These are phyloP conservation scores for Mortierella hygrophila DNA, from an alignment of 192 early-diverging fungal genomes.

Conservation along the genomic window DNA sequence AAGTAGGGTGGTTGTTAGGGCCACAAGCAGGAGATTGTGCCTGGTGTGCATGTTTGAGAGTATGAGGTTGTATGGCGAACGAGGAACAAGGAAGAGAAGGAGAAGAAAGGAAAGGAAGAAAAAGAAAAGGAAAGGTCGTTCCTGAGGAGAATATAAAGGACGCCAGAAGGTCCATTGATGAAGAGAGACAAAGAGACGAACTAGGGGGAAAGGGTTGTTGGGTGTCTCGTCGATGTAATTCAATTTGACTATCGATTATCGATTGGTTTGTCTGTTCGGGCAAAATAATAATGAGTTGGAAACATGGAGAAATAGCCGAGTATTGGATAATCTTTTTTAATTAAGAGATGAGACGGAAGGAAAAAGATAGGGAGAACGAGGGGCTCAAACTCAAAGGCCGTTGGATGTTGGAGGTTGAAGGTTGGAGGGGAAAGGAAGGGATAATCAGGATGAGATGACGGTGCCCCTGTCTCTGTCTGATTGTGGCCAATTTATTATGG, in stretches of 20 bases:
- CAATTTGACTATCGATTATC: not conserved
- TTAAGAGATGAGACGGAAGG: not conserved
- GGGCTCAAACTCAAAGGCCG: not conserved
- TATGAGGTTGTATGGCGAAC: not conserved
- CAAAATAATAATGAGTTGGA: not conserved
- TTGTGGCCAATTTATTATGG: too few species aligned
- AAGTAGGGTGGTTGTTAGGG: not conserved
- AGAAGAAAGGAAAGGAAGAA: not conserved
- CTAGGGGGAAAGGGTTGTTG: not conserved
- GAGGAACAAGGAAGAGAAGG: not conserved
- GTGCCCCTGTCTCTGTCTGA: too few species aligned
- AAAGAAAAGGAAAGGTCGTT: not conserved
- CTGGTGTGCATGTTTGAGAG: not conserved
- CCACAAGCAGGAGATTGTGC: not conserved
- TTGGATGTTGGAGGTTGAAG: not conserved
- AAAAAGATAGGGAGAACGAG: not conserved
- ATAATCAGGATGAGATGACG: too few species aligned
- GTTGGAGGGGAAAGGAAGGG: not conserved
- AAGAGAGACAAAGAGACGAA: not conserved
- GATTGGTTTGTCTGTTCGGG: not conserved
- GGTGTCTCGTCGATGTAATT: not conserved
- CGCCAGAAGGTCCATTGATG: not conserved
- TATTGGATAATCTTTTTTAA: not conserved
- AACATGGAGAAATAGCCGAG: not conserved
- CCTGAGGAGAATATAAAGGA: too few species aligned